Evolutionary conservation across 345 rosid genomes (phyloP).

Genomic region (Mallotus nudiflorus): DNA sequence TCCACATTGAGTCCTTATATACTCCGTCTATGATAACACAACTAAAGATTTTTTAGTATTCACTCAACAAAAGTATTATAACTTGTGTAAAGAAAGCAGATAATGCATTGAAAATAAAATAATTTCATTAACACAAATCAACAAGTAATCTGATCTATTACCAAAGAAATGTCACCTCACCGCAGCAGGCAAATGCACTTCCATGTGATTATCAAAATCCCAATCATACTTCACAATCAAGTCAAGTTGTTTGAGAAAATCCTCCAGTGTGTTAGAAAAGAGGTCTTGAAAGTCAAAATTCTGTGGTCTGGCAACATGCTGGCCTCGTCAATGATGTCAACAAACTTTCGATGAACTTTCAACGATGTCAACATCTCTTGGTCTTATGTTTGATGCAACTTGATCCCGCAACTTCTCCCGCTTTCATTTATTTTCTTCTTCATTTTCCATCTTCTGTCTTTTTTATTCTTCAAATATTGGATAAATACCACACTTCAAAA

Average conservation of each 20-base stretch:
- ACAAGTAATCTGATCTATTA: constrained; percentile 6
- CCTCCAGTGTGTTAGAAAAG: constrained; percentile 46
- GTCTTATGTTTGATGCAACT: too few relatives aligned
- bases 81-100: background rate
- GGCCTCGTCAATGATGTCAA: constrained; percentile 31
- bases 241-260: constrained; percentile 57
- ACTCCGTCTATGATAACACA: constrained; percentile 64
- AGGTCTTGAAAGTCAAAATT: constrained; percentile 38
- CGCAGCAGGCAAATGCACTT: constrained; percentile 88
- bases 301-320: constrained; percentile 23
- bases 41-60: background rate
- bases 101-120: too few relatives aligned
- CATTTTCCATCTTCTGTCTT: too few relatives aligned
- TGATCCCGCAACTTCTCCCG: too few relatives aligned
- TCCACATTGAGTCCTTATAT: constrained; percentile 52
- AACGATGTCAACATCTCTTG: too few relatives aligned
- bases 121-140: background rate
- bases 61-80: background rate
- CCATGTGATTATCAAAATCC: constrained; percentile 87
- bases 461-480: too few relatives aligned
- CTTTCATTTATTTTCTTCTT: too few relatives aligned
- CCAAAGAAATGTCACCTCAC: constrained; percentile 67
- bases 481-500: too few relatives aligned
- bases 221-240: constrained; percentile 63
- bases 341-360: constrained; percentile 32